Evolutionary conservation across 148 eudicot species (phyloP).

Genomic region (Camellia granthamiana): DNA sequence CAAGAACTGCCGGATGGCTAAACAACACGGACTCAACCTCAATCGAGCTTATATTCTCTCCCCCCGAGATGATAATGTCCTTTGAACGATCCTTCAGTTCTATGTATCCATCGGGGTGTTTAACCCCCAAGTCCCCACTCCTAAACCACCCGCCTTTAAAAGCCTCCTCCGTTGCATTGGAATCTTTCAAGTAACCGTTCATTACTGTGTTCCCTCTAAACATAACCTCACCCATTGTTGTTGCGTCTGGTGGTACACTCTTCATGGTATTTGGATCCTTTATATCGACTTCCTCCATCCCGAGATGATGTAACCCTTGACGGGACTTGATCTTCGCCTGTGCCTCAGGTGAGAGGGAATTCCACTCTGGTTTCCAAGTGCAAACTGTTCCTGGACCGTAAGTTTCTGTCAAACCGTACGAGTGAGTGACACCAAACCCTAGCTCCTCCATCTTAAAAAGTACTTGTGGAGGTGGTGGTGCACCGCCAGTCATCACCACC

Average conservation of each 20-base stretch:
- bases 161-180: constrained; percentile 47
- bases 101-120: constrained; percentile 57
- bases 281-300: constrained; percentile 56
- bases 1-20: constrained; percentile 53
- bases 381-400: constrained; percentile 69
- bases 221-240: constrained; percentile 75
- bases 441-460: constrained; percentile 58
- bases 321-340: constrained; percentile 55
- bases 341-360: constrained; percentile 30
- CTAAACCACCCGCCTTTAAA: constrained; percentile 68
- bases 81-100: constrained; percentile 63
- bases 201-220: constrained; percentile 72
- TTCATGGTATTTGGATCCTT: constrained; percentile 51
- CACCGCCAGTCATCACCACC: constrained; percentile 55
- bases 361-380: constrained; percentile 72
- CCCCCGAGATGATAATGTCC: constrained; percentile 73
- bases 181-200: constrained; percentile 60
- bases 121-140: constrained; percentile 67
- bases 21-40: constrained; percentile 65
- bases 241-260: constrained; percentile 57
- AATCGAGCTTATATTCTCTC: constrained; percentile 72
- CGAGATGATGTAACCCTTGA: constrained; percentile 57
- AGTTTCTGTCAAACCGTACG: constrained; percentile 70
- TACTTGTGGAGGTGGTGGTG: constrained; percentile 62
- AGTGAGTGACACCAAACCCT: constrained; percentile 50